These are phyloP conservation scores for Neospora caninum DNA, from an alignment of 169 alveolate species.

Conservation along the genomic window DNA sequence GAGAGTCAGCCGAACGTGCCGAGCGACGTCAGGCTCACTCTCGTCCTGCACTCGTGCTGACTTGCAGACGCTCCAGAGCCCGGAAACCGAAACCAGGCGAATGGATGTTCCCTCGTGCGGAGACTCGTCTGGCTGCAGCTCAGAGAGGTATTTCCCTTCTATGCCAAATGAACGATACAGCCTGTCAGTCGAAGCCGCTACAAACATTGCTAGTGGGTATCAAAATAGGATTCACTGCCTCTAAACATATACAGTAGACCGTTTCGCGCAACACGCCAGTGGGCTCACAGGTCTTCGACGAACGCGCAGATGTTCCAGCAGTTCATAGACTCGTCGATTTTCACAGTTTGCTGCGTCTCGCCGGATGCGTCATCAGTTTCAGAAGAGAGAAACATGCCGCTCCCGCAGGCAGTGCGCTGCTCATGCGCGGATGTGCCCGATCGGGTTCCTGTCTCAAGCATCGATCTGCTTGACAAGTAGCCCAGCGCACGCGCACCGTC, in stretches of 20 bases:
- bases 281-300: background rate
- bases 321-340: background rate
- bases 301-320: slow-evolving; percentile 6
- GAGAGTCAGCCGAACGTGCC: no score
- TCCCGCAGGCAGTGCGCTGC: background rate
- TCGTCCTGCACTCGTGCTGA: no score
- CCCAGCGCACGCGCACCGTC: no score
- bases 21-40: no score
- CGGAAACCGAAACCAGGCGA: no score
- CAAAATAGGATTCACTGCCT: background rate
- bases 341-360: background rate
- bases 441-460: no score
- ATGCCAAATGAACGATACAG: background rate
- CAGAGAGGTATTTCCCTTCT: background rate
- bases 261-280: background rate
- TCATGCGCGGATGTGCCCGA: no score
- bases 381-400: background rate
- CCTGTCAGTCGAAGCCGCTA: background rate
- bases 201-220: no score
- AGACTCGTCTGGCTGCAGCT: background rate
- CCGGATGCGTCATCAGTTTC: background rate
- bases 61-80: no score
- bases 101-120: background rate
- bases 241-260: background rate
- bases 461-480: no score